Conservation (phyloP, 2,329 filamentous ascomycete genomes). For the Ceratocystis smalleyi region DNA sequence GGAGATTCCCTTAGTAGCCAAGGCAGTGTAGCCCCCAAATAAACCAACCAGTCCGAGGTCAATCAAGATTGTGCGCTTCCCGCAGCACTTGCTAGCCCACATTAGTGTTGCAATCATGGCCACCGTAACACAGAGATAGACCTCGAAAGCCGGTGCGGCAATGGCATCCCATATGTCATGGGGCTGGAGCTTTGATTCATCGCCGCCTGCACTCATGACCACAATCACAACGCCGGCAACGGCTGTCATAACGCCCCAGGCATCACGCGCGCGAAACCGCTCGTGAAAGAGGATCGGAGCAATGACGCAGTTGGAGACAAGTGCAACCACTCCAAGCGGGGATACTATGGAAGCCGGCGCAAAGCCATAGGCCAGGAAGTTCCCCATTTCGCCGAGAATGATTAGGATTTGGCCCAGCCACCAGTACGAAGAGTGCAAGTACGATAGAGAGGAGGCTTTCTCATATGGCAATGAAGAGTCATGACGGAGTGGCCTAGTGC, state of each 20-base stretch:
- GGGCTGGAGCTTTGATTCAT: slow-evolving; percentile 81
- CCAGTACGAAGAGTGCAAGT: slow-evolving; percentile 87
- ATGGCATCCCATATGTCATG: slow-evolving; percentile 84
- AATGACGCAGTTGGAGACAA: slow-evolving; percentile 94
- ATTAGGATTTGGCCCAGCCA: slow-evolving; percentile 90
- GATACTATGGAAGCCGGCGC: slow-evolving; percentile 95
- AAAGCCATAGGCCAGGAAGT: slow-evolving; percentile 95
- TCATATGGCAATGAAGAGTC: slow-evolving; percentile 17
- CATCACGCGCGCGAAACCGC: slow-evolving; percentile 67
- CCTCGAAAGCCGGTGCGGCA: slow-evolving; percentile 73
- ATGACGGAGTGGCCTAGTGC: slow-evolving; percentile 14
- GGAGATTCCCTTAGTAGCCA: slow-evolving; percentile 91
- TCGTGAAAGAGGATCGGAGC: slow-evolving; percentile 90
- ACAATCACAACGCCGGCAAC: slow-evolving; percentile 81
- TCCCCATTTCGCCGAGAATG: slow-evolving; percentile 82
- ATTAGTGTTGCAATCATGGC: slow-evolving; percentile 60
- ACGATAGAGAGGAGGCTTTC: slow-evolving; percentile 41
- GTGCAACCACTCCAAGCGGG: slow-evolving; percentile 85
- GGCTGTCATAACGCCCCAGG: slow-evolving; percentile 75
- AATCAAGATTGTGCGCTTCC: slow-evolving; percentile 73
- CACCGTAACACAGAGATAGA: slow-evolving; percentile 68
- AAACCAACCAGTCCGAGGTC: slow-evolving; percentile 85
- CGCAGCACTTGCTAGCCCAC: slow-evolving; percentile 69
- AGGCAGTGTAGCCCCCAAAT: slow-evolving; percentile 90
- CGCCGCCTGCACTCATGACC: slow-evolving; percentile 75